A percentile compares a stretch with the other conserved stretches of the same genome.
Conservation (phyloP, 2,329 filamentous ascomycete species). For the Microsporum audouinii region DNA sequence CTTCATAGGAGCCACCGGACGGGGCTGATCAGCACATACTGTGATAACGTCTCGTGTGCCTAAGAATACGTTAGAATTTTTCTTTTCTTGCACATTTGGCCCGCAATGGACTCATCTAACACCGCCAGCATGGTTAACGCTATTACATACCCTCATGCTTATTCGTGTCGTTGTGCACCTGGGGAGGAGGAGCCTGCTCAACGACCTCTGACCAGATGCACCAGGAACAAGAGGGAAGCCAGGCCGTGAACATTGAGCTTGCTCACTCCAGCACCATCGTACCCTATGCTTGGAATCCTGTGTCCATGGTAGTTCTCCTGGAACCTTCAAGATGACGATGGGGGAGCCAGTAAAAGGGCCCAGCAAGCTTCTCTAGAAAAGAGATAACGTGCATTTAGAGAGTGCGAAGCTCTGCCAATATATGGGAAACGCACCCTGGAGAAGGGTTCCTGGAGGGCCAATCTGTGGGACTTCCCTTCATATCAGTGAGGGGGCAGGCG, state of each 20-base stretch:
- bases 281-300: constrained; percentile 1
- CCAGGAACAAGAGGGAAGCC: constrained; percentile 31
- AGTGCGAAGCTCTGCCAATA: neutral
- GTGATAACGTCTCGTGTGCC: constrained; percentile 32
- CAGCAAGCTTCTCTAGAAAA: neutral
- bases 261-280: constrained; percentile 25
- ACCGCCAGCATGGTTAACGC: too few relatives aligned
- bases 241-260: constrained; percentile 30
- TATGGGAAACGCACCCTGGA: neutral
- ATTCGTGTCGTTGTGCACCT: constrained; percentile 10
- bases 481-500: neutral
- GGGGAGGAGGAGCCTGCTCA: constrained; percentile 19
- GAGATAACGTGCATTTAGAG: too few relatives aligned
- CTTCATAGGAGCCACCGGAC: constrained; percentile 37
- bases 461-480: neutral
- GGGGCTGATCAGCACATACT: constrained; percentile 37
- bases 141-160: neutral
- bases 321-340: neutral
- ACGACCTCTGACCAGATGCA: constrained; percentile 24
- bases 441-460: neutral
- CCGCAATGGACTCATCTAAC: neutral
- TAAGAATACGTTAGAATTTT: neutral
- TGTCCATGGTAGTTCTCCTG: constrained; percentile 7
- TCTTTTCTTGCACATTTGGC: neutral
- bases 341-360: neutral